A percentile compares a stretch with the other conserved stretches of the same genome.
Evolutionary conservation across 2,329 filamentous ascomycete species (phyloP).

Genomic region (Sclerotinia borealis): DNA sequence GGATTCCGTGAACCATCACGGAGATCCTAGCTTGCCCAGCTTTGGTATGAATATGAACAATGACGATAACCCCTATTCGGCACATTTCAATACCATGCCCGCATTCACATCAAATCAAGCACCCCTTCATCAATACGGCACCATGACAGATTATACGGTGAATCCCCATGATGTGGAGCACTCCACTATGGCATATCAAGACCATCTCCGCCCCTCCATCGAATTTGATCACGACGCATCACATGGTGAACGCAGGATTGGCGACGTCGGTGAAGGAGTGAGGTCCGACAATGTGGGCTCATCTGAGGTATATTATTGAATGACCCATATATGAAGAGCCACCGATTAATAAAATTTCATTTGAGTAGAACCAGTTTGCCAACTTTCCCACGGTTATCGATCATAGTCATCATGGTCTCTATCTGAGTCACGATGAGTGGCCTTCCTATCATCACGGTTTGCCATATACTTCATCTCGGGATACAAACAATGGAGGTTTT

Average conservation of each 20-base stretch:
- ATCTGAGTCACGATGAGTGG: background rate
- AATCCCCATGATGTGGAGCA: background rate
- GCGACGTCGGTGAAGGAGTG: background rate
- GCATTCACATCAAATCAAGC: background rate
- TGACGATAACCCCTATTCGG: background rate
- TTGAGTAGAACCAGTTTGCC: background rate
- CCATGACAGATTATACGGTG: background rate
- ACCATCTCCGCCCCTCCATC: background rate
- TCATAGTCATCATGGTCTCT: background rate
- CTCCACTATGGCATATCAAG: background rate
- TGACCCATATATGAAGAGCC: conserved; percentile 5
- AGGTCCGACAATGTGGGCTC: background rate
- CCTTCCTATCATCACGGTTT: background rate
- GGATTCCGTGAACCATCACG: background rate
- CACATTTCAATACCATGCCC: background rate
- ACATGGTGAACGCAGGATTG: background rate
- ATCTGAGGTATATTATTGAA: background rate
- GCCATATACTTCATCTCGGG: background rate
- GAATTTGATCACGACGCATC: background rate
- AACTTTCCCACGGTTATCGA: background rate
- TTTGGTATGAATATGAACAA: background rate
- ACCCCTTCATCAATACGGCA: background rate
- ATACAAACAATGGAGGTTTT: background rate
- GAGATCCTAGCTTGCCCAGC: background rate
- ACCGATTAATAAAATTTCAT: background rate